phyloP scores from a whole-genome alignment of 345 rosid species.

The Pugionium dolabratum region DNA sequence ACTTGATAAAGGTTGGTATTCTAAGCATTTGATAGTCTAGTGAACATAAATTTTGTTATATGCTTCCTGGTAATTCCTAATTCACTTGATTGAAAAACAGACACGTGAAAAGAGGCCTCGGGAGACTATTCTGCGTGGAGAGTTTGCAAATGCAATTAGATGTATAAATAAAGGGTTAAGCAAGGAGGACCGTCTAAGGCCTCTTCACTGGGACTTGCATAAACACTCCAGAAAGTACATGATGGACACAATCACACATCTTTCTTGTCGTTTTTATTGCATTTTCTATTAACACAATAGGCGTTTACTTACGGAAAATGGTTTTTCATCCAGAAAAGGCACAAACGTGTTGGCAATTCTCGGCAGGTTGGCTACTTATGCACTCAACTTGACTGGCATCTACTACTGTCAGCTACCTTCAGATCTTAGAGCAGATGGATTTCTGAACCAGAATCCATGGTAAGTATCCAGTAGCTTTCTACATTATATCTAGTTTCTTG shows the following conservation, averaged over 20 bases:
- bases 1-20: constrained; percentile 76
- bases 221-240: constrained; percentile 71
- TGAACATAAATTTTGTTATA: constrained; percentile 22
- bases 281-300: constrained; percentile 5
- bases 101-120: constrained; percentile 85
- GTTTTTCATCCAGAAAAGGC: constrained; percentile 48
- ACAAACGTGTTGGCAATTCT: constrained; percentile 69
- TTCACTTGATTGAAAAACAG: constrained; percentile 47
- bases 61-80: constrained; percentile 19
- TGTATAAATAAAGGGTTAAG: constrained; percentile 60
- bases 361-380: constrained; percentile 63
- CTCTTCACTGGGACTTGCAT: constrained; percentile 87
- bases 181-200: constrained; percentile 67
- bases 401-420: constrained; percentile 63
- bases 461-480: constrained; percentile 46
- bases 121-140: constrained; percentile 79
- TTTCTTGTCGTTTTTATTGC: constrained; percentile 10
- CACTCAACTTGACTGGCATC: constrained; percentile 75
- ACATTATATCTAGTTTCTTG: constrained; percentile 18
- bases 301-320: constrained; percentile 14
- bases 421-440: constrained; percentile 46
- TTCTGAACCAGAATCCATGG: constrained; percentile 45
- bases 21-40: constrained; percentile 14
- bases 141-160: constrained; percentile 77
- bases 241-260: constrained; percentile 20